Evolutionary conservation across 148 eudicot genomes (phyloP), one percentile per base, ranked within the genome.

Genomic region (Camellia japonica): DNA sequence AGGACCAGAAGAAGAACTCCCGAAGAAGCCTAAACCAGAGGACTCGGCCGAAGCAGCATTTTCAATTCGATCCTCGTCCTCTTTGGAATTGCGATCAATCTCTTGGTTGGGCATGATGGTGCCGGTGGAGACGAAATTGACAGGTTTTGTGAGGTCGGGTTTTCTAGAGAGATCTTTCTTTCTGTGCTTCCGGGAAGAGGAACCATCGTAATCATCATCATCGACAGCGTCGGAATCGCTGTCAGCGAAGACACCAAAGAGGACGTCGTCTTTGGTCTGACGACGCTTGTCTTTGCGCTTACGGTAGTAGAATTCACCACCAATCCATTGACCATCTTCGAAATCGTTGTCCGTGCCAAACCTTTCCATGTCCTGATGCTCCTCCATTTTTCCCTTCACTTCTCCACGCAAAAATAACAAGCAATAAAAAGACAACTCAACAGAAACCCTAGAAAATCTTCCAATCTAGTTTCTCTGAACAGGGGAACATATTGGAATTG

Each of bases 291-390:
- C 88, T 84, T 91, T 93, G 7, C 97, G 90, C 72, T 88, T 89
- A 20, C 91, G 80, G 84, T 85, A 91, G 76, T 75, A 89, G 62
- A 95, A 93, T 84, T 95, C 96, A 1, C 87, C 93, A 49, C 87
- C 94, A 2, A 90, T 89, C 84, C 86, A 94, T 80, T 90, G 90
- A 2, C 90, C 95, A 38, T 86, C 95, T 64, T 94, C 96, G 70
- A 56, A 95, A 82, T 95, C 97, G 0, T 95, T 93, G 7, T 95
- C 98, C 87, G 85, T 82, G 16, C 91, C 90, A 77, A 95, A 91
- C 60, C 81, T 87, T 83, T 91, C 97, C 91, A 85, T 88, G 54
- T 91, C 97, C 81, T 93, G 96, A 87, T 89, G 75, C 44, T 93
- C 98, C 38, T 91, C 95, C 97, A 55, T 14, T 68, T 62, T n/a